These are phyloP conservation scores for Rhamnella rubrinervis DNA, from an alignment of 331 rosid species.

Conservation along the genomic window DNA sequence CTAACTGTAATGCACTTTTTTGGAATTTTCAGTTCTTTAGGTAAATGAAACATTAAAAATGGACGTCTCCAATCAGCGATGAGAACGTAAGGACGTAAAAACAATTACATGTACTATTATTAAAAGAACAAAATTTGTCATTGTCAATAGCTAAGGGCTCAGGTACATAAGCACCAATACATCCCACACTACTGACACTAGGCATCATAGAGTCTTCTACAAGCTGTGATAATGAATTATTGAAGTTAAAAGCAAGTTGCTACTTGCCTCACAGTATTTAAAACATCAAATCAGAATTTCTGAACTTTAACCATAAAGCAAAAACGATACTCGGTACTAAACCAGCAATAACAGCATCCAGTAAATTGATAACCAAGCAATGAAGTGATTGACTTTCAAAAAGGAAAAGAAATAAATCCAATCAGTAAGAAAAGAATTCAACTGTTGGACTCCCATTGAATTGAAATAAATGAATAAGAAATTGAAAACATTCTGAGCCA, in stretches of 20 bases:
- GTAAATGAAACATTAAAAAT: not conserved
- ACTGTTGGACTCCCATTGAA: not conserved
- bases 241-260: constrained; percentile 13
- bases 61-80: constrained; percentile 7
- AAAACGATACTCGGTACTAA: constrained; percentile 16
- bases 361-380: constrained; percentile 29
- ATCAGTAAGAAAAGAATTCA: not conserved
- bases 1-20: constrained; percentile 3
- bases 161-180: not conserved
- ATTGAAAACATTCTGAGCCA: constrained; percentile 19
- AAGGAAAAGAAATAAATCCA: not conserved
- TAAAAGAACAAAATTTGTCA: not conserved
- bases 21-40: constrained; percentile 5
- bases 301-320: constrained; percentile 5
- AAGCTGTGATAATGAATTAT: constrained; percentile 15
- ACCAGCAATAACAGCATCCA: constrained; percentile 14
- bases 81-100: constrained; percentile 11
- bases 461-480: constrained; percentile 4
- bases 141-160: not conserved
- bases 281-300: constrained; percentile 18
- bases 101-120: not conserved
- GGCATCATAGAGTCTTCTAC: constrained; percentile 3
- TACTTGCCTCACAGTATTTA: constrained; percentile 25
- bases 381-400: constrained; percentile 35
- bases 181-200: too few relatives aligned